These are phyloP conservation scores for Chlorophyllum brunneum DNA, from an alignment of 768 basidiomycete genomes.

Conservation along the genomic window DNA sequence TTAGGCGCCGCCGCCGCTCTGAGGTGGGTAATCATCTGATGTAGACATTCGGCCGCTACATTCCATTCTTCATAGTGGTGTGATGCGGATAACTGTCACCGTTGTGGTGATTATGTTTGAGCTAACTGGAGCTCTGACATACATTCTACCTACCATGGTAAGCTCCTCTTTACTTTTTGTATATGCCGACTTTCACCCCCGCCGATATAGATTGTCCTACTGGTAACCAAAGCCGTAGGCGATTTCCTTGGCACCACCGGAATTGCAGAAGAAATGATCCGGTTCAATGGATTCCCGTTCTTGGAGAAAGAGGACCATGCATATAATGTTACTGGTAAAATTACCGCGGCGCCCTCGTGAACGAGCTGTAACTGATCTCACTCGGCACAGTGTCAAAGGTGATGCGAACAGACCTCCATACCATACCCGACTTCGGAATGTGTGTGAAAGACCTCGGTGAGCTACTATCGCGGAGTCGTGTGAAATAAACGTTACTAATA, in stretches of 20 bases:
- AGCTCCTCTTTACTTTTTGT: conserved; percentile 16
- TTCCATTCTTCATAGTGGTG: conserved; percentile 53
- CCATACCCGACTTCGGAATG: conserved; percentile 73
- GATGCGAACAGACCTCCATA: conserved; percentile 80
- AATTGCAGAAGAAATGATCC: conserved; percentile 96
- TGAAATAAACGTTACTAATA: conserved; percentile 12
- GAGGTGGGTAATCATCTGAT: conserved; percentile 45
- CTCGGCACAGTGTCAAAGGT: conserved; percentile 69
- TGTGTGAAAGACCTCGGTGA: conserved; percentile 75
- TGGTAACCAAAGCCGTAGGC: conserved; percentile 96
- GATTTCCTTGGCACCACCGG: conserved; percentile 91
- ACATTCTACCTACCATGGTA: conserved; percentile 98
- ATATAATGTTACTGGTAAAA: conserved; percentile 84
- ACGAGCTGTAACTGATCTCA: conserved; percentile 1
- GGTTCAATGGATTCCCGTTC: conserved; percentile 96
- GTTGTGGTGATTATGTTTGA: conserved; percentile 99
- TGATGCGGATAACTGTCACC: conserved; percentile 96
- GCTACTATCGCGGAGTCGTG: conserved; percentile 21
- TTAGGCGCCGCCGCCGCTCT: conserved; percentile 95
- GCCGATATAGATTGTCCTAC: conserved; percentile 74
- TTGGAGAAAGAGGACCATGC: conserved; percentile 94
- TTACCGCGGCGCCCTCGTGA: not conserved
- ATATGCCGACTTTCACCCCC: conserved; percentile 9
- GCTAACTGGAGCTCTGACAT: conserved; percentile 93
- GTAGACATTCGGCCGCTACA: not conserved